Evolutionary conservation across 192 early-diverging fungal genomes (phyloP), one percentile per base, ranked within the genome.

Genomic region (Linnemannia schmuckeri): DNA sequence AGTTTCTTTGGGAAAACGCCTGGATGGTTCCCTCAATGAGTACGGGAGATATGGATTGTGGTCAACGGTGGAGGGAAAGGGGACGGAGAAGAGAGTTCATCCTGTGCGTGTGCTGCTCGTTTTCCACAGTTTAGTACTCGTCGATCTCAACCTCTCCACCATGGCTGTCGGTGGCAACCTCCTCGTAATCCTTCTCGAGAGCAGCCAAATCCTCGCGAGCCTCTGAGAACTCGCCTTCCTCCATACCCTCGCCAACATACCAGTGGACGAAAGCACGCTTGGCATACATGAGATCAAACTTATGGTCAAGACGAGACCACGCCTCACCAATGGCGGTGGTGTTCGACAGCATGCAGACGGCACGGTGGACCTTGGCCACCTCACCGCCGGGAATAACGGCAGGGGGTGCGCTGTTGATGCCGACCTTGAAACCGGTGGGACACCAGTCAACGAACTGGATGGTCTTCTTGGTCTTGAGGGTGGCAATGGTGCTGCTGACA

Each of bases 231-330:
- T 99, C 99, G 89, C 99, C 99, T 92, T 99, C 99, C 92, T 99
- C 98, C 99, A 99, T 99, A 93, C 99, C 99, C 92, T 99, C 99
- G 89, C 99, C 99, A 77, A 99, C 99, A 88, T 98, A 99, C 99
- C 99, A 99, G 94, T 99, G 99, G 70, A 99, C 99, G 88, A 99
- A 99, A 84, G 99, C 99, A 91, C 99, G 98, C 95, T 99, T 99
- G 91, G 99, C 97, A 91, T 99, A 99, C 98, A 99, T 99, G 77
- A 99, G 95, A 91, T 99, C 98, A 87, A 99, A 99, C 96, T 99
- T 99, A 94, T 98, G 98, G 91, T 99, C 97, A 83, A 99, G 93
- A 92, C 97, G 98, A 89, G 96, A 96, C 98, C 98, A 99, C 77
- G 98, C 98, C 91, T 99, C 98, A 79, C 96, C 98, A 91, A 99